Base-by-base conservation (phyloP, 2,329 filamentous ascomycete species). In the Leptosphaerulina australis region DNA sequence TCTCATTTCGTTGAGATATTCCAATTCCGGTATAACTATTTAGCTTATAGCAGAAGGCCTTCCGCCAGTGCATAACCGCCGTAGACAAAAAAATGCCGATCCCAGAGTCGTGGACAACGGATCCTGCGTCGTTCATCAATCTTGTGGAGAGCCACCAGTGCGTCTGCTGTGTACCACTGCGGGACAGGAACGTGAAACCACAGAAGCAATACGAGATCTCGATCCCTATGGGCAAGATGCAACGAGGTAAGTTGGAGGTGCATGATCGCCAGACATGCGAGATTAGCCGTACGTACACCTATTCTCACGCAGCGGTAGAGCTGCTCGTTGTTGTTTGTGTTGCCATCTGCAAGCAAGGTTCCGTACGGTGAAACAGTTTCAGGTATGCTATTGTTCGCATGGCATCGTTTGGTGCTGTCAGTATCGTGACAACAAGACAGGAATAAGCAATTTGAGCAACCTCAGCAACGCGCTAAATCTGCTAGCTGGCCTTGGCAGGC, bases 381-480 rank as follows among this genome's bases (percentile, higher is more conserved):
- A 40, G 36, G 14, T 4, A 17, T 17, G n/a, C 28, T 39, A n/a
- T n/a, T 10, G 17, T 34, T 40, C 14, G 15, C 17, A 12, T 15
- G 11, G 21, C 21, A 25, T 14, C 8, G 21, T 36, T 14, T 2
- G 25, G 14, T 33, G 20, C 21, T 24, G 17, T 22, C 11, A 22
- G 15, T 8, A 14, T 15, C n/a, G 29, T 44, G 39, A 44, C 28
- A 34, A 44, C 28, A 24, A 22, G 21, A 38, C 25, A 26, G 38
- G 38, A 44, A 48, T 43, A 33, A 37, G 17, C 33, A 33, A 33
- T 26, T 11, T 25, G 38, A 37, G 17, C 33, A 33, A 33, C 33
- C n/a, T 25, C 5, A 33, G 29, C 28, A 22, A 31, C 37, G 14
- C 29, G 44, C 44, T 24, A 30, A 11, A 5, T 7, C 4, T 7